These are phyloP conservation scores for Populus deltoides DNA, from an alignment of 345 rosid species.

Conservation along the genomic window DNA sequence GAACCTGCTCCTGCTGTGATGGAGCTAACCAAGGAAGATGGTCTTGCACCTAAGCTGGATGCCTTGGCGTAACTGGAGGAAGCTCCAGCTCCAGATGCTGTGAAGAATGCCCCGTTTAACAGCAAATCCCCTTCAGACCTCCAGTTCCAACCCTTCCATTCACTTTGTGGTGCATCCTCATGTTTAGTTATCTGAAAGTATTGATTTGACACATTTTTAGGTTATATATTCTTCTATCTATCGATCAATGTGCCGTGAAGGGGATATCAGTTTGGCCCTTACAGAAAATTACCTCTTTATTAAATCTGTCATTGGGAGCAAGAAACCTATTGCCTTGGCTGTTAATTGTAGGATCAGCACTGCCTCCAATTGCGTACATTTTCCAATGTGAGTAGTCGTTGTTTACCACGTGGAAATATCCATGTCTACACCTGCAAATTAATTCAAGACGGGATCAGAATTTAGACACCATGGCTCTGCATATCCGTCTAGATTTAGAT, in stretches of 20 bases:
- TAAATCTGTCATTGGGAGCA: constrained; percentile 25
- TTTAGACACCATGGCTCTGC: neutral
- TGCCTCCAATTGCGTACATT: constrained; percentile 36
- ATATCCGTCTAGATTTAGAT: neutral
- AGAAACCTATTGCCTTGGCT: constrained; percentile 36
- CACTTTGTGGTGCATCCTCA: constrained; percentile 20
- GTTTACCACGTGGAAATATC: constrained; percentile 35
- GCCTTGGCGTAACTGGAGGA: constrained; percentile 31
- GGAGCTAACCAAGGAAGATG: constrained; percentile 23
- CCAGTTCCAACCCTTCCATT: constrained; percentile 34
- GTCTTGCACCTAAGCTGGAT: constrained; percentile 28
- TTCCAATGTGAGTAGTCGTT: constrained; percentile 31
- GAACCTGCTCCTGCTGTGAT: constrained; percentile 27
- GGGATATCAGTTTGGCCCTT: neutral
- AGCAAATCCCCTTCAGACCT: constrained; percentile 29
- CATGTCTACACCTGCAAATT: constrained; percentile 27
- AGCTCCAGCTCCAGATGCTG: constrained; percentile 18
- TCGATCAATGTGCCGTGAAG: neutral
- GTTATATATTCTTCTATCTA: neutral
- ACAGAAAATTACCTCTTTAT: constrained; percentile 21
- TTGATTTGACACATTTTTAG: neutral
- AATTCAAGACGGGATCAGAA: neutral
- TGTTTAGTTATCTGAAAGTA: constrained; percentile 28
- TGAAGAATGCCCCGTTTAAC: constrained; percentile 30
- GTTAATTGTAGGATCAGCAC: constrained; percentile 34